Evolutionary conservation across 345 rosid species (phyloP).

Genomic region (Ceriops zippeliana): DNA sequence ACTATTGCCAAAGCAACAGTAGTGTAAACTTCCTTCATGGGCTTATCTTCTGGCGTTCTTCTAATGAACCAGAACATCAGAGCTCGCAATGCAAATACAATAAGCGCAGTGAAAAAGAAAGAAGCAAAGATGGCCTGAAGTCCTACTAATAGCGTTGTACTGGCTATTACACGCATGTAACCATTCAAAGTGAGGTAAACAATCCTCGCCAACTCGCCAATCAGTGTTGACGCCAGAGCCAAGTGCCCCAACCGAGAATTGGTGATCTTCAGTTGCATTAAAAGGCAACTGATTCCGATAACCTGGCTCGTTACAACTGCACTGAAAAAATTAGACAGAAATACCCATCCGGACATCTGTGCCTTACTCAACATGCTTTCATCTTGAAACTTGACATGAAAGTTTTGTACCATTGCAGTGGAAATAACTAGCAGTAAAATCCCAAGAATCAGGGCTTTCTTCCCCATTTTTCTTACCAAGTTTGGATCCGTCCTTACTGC

Average conservation of each 20-base stretch:
- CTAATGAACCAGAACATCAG: conserved; percentile 24
- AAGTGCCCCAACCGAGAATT: conserved; percentile 34
- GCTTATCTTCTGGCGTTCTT: conserved; percentile 22
- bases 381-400: background rate
- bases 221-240: conserved; percentile 29
- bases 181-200: background rate
- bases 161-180: fast-evolving
- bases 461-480: conserved; percentile 15
- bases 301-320: conserved; percentile 6
- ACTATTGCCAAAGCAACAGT: background rate
- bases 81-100: conserved; percentile 2
- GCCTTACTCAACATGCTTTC: too few relatives aligned
- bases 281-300: conserved; percentile 24
- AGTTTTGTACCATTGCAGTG: background rate
- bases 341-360: too few relatives aligned
- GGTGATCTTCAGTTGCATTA: conserved; percentile 34
- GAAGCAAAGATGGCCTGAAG: background rate
- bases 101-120: background rate
- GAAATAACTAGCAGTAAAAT: background rate
- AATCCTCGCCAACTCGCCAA: conserved; percentile 10
- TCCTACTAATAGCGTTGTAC: background rate
- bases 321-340: background rate
- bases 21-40: conserved; percentile 15
- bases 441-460: conserved; percentile 22
- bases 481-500: conserved; percentile 28